These are phyloP conservation scores for Cladosporium sp. DNA, from an alignment of 2,329 filamentous ascomycete species.

Conservation along the genomic window DNA sequence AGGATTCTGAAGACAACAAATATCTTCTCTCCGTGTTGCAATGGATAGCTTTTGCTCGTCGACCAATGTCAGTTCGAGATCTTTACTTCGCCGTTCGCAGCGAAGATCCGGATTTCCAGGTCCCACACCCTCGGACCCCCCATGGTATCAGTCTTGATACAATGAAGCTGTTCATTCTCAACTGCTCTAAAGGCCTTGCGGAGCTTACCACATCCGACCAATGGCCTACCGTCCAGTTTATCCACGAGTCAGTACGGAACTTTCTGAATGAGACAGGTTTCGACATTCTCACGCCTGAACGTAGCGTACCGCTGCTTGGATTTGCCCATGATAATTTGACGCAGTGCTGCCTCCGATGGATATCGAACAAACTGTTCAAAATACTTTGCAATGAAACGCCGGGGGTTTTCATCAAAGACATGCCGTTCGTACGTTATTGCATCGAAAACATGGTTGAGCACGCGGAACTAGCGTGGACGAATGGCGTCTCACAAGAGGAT, in stretches of 20 bases:
- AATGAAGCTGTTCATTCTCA: constrained; percentile 42
- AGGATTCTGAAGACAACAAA: constrained; percentile 33
- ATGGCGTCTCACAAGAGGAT: not conserved
- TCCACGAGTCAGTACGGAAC: constrained; percentile 56
- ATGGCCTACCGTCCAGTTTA: constrained; percentile 51
- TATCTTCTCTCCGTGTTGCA: constrained; percentile 49
- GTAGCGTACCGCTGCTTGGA: not conserved
- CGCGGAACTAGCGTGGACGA: not conserved
- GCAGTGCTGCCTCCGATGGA: too few relatives aligned
- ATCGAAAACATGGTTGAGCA: not conserved
- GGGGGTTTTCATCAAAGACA: too few relatives aligned
- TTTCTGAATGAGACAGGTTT: constrained; percentile 47
- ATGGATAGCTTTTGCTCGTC: constrained; percentile 56
- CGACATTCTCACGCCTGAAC: constrained; percentile 32
- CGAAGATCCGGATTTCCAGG: constrained; percentile 31
- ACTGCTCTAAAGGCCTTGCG: constrained; percentile 54
- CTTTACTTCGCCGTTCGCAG: constrained; percentile 49
- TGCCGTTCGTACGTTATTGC: too few relatives aligned
- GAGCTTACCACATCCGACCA: constrained; percentile 41
- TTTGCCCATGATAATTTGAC: constrained; percentile 28
- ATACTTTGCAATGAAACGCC: too few relatives aligned
- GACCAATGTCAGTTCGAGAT: constrained; percentile 48
- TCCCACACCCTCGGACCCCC: not conserved
- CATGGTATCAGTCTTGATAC: constrained; percentile 16
- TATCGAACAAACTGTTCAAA: too few relatives aligned